A percentile compares a stretch with the other conserved stretches of the same genome.
Conservation (phyloP, 805 yeast genomes). For the Alloascoidea hylecoeti region DNA sequence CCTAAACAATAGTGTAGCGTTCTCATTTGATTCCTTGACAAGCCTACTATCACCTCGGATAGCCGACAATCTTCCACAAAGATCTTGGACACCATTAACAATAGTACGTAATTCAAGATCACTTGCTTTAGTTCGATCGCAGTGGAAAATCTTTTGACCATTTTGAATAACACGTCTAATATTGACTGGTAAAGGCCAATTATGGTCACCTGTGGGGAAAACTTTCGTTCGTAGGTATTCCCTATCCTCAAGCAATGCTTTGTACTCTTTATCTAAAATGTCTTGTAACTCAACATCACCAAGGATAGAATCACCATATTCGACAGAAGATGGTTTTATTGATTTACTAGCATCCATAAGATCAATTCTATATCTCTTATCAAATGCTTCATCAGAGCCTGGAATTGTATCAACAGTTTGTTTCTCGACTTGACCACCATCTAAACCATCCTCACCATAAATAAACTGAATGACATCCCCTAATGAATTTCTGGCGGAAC, state of each 20-base stretch:
- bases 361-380: conserved; percentile 74
- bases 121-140: conserved; percentile 81
- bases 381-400: conserved; percentile 78
- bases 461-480: conserved; percentile 94
- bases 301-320: conserved; percentile 78
- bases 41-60: conserved; percentile 71
- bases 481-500: conserved; percentile 93
- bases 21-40: conserved; percentile 74
- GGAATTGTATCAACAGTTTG: conserved; percentile 94
- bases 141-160: conserved; percentile 93
- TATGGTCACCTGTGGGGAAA: conserved; percentile 86
- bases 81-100: conserved; percentile 51
- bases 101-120: conserved; percentile 80
- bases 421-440: conserved; percentile 95
- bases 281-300: conserved; percentile 82
- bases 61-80: conserved; percentile 56
- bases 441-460: conserved; percentile 98
- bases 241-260: conserved; percentile 69
- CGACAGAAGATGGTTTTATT: conserved; percentile 61
- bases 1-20: conserved; percentile 83
- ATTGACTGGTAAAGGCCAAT: conserved; percentile 97
- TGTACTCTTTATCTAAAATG: conserved; percentile 71
- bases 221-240: conserved; percentile 61
- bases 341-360: conserved; percentile 53
- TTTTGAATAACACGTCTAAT: conserved; percentile 93